Base-by-base conservation (phyloP, 2,329 filamentous ascomycete species). In the Dothistroma pini region DNA sequence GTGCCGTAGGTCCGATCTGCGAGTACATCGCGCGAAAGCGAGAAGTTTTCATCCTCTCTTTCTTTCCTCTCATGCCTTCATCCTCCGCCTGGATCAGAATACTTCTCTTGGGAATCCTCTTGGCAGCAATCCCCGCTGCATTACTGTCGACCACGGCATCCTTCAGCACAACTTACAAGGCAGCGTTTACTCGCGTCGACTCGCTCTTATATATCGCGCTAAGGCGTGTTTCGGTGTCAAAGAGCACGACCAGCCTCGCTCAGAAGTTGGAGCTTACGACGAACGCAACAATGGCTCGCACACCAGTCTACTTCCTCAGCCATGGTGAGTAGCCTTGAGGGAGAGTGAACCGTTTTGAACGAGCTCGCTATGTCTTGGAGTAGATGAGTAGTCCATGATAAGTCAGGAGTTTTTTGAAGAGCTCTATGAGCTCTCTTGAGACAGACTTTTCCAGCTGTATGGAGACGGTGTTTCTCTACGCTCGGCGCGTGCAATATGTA, bases 221-320 rank as follows among this genome's bases (percentile, higher is more conserved):
- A 44, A 44, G 41, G 9, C 19, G 34, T 31, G 29, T 19, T 31
- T 50, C 47, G 51, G 41, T 19, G n/a, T 35, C n/a, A 22, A 29
- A 34, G 32, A 56, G 38, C 1, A 49, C 32, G 8, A 41, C 19
- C 2, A 31, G 38, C 19, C 34, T 41, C 31, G 16, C 57, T 16
- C n/a, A 35, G 16, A 44, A 47, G 11, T 51, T 52, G 21, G 16
- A 14, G 8, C 21, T 56, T 12, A n/a, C 32, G 14, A 54, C n/a
- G 19, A 52, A 57, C 54, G 34, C 54, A n/a, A 60, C 52, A 21
- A 66, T 65, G 61, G 35, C 47, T 32, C 70, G 70, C 38, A 83
- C 79, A 11, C 82, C 81, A 11, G 75, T 83, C 54, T 84, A 83
- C 64, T 84, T 84, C 66, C 70, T 84, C 32, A 79, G 79, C 59